Percentiles rank a stretch among this genome's conserved stretches.
These are phyloP conservation scores for Orbilia ellipsospora DNA, from an alignment of 2,329 filamentous ascomycete genomes.

Conservation along the genomic window DNA sequence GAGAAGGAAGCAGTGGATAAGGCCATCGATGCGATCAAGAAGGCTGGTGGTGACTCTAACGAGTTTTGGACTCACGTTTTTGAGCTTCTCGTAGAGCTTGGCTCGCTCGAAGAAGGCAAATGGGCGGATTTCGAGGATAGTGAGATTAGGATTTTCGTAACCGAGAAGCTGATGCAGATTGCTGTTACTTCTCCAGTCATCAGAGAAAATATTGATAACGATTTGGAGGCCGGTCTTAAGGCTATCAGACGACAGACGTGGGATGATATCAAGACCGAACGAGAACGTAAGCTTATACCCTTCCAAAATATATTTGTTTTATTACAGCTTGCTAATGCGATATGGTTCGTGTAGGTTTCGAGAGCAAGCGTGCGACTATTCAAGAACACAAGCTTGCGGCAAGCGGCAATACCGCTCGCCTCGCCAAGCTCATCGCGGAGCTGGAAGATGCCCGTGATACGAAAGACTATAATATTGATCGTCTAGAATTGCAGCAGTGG, in stretches of 20 bases:
- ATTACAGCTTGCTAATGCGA: slow-evolving; percentile 6
- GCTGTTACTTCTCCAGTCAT: slow-evolving; percentile 47
- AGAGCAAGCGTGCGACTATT: slow-evolving; percentile 38
- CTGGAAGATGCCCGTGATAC: slow-evolving; percentile 50
- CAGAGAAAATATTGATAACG: slow-evolving; percentile 45
- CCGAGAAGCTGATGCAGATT: slow-evolving; percentile 53
- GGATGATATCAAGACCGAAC: slow-evolving; percentile 49
- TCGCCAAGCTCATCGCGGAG: slow-evolving; percentile 51
- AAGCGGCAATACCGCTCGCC: slow-evolving; percentile 34
- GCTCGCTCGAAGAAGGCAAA: slow-evolving; percentile 44
- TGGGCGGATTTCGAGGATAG: slow-evolving; percentile 48
- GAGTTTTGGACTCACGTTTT: slow-evolving; percentile 50
- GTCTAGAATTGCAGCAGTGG: slow-evolving; percentile 54
- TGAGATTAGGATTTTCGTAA: slow-evolving; percentile 50
- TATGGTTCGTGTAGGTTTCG: slow-evolving; percentile 28
- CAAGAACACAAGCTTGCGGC: slow-evolving; percentile 37
- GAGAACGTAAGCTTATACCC: slow-evolving; percentile 39
- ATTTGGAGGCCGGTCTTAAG: slow-evolving; percentile 46
- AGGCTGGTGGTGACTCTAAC: slow-evolving; percentile 37
- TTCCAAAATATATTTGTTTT: not conserved
- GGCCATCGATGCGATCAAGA: slow-evolving; percentile 50
- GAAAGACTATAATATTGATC: slow-evolving; percentile 54
- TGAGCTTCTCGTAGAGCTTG: slow-evolving; percentile 50
- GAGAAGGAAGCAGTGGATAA: slow-evolving; percentile 49
- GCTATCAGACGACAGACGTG: slow-evolving; percentile 47